Percentiles rank a stretch among this genome's conserved stretches.
Conservation (phyloP, 2,329 filamentous ascomycete genomes). For the Aureobasidium mangrovei region DNA sequence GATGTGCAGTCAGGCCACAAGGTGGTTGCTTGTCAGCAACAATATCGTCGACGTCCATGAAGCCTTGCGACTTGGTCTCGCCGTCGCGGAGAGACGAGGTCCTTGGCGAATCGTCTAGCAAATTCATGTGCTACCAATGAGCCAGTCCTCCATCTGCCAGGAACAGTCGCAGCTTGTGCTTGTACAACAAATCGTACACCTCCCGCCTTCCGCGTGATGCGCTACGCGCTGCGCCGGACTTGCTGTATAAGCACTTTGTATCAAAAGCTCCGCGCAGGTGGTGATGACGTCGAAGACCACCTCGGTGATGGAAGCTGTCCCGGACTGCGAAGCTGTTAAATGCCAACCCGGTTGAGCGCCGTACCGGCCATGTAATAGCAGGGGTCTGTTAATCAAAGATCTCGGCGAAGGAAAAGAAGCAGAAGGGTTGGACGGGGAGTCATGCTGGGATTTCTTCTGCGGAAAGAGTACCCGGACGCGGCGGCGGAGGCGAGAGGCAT, state of each 20-base stretch:
- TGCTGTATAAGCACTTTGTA: neutral
- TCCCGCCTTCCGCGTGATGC: neutral
- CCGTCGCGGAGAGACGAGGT: slow-evolving; percentile 1
- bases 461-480: neutral
- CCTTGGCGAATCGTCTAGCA: slow-evolving; percentile 6
- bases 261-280: neutral
- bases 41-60: slow-evolving; percentile 35
- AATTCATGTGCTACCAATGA: slow-evolving; percentile 7
- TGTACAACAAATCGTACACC: no score
- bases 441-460: neutral
- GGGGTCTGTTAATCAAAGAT: neutral
- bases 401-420: neutral
- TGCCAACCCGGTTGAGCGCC: neutral
- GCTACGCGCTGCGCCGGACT: neutral
- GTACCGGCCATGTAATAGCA: neutral
- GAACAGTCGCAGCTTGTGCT: no score
- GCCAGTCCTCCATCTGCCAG: neutral
- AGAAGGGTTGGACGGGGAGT: neutral
- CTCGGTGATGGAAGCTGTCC: neutral
- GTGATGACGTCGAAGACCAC: slow-evolving; percentile 11
- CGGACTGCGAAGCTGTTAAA: neutral
- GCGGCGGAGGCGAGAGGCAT: neutral
- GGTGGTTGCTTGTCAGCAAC: slow-evolving; percentile 27
- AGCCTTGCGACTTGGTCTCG: slow-evolving; percentile 22
- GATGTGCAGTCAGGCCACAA: slow-evolving; percentile 39